phyloP scores from a whole-genome alignment of 2,329 filamentous ascomycete species.

The Lasiodiplodia sp. region DNA sequence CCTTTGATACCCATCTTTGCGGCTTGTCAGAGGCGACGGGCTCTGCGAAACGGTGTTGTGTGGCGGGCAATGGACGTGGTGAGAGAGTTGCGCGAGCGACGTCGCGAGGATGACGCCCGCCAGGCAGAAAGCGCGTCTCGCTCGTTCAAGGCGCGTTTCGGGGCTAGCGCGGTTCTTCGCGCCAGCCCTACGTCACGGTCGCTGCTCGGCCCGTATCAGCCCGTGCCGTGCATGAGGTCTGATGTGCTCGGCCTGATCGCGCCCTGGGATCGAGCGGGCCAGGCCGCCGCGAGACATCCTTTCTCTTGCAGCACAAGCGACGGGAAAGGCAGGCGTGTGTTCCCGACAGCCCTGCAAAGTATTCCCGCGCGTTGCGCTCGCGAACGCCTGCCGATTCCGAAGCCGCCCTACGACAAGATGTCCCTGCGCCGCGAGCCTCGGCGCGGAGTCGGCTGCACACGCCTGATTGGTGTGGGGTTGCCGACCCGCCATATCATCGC shows the following conservation, averaged over 20 bases:
- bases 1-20: constrained; percentile 49
- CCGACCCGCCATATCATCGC: constrained; percentile 22
- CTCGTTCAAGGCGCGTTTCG: constrained; percentile 22
- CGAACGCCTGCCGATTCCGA: constrained; percentile 10
- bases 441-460: constrained; percentile 22
- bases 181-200: constrained; percentile 18
- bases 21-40: not conserved
- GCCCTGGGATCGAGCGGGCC: constrained; percentile 8
- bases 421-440: constrained; percentile 24
- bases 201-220: not conserved
- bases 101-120: constrained; percentile 21
- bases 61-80: constrained; percentile 20
- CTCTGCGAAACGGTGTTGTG: constrained; percentile 3
- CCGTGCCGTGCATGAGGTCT: not conserved
- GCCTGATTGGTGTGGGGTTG: constrained; percentile 31
- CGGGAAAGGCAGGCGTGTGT: not conserved
- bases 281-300: constrained; percentile 10
- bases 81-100: constrained; percentile 15
- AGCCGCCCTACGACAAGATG: constrained; percentile 13
- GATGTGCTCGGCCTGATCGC: constrained; percentile 10
- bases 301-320: not conserved
- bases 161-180: constrained; percentile 12
- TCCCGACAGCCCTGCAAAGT: constrained; percentile 6
- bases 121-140: constrained; percentile 19
- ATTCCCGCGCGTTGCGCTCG: constrained; percentile 6